A percentile compares a stretch with the other conserved stretches of the same genome.
phyloP scores from a whole-genome alignment of 139 green algal species.

The Tetratostichococcus sp. region DNA sequence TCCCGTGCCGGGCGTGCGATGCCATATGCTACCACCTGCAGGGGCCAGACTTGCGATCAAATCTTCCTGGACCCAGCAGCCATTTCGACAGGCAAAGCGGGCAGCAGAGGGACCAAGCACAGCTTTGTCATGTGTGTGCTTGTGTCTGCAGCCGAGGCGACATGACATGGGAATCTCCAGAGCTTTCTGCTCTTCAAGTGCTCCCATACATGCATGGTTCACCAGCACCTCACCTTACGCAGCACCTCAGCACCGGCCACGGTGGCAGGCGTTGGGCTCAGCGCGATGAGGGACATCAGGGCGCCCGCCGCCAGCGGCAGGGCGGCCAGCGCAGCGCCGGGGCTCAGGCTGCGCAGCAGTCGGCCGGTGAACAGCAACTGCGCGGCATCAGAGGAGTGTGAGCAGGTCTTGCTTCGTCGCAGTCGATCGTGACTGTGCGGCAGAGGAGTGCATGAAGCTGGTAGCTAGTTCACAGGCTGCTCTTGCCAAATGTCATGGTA shows the following conservation, averaged over 20 bases:
- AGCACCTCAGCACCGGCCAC: constrained; percentile 48
- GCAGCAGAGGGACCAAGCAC: no score
- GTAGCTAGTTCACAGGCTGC: not conserved
- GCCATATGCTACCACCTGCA: constrained; percentile 45
- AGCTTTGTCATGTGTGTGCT: no score
- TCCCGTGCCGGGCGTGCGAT: constrained; percentile 62
- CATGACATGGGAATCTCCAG: no score
- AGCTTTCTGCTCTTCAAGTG: no score
- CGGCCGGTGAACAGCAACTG: constrained; percentile 18
- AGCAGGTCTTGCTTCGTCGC: no score
- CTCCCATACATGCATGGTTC: not conserved
- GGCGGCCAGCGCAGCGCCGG: constrained; percentile 18
- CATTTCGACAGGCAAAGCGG: not conserved
- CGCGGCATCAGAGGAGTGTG: not conserved
- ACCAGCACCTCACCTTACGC: constrained; percentile 43
- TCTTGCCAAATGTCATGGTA: no score
- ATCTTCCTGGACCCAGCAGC: not conserved
- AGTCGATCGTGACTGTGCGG: no score
- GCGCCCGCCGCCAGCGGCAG: constrained; percentile 12
- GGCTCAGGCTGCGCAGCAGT: constrained; percentile 23
- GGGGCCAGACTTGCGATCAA: not conserved
- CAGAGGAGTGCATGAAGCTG: no score
- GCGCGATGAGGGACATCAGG: constrained; percentile 29
- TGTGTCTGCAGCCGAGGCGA: no score
- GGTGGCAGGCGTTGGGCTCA: constrained; percentile 4